Percentiles rank a stretch among this genome's conserved stretches.
These are phyloP conservation scores for Fraxinus floribunda DNA, from an alignment of 305 asterid species.

Conservation along the genomic window DNA sequence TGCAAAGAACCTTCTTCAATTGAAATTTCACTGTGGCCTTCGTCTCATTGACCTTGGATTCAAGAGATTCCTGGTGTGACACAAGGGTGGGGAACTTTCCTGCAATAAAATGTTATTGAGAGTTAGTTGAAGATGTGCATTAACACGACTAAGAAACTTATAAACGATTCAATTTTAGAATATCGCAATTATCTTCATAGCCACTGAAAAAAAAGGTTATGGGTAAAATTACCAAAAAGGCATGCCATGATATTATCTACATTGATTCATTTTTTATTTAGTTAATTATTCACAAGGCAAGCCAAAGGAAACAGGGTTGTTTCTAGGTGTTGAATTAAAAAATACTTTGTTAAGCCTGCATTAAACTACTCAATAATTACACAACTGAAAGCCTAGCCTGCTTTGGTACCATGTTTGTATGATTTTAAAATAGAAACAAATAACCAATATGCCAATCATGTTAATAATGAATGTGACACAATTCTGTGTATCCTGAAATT, in stretches of 20 bases:
- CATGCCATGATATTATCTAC: not conserved
- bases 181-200: not conserved
- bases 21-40: conserved; percentile 71
- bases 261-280: not conserved
- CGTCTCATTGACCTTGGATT: conserved; percentile 60
- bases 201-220: not conserved
- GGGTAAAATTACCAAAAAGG: not conserved
- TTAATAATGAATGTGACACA: not conserved
- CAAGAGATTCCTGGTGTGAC: conserved; percentile 61
- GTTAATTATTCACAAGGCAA: not conserved
- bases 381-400: not conserved
- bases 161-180: not conserved
- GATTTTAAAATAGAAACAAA: not conserved
- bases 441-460: not conserved
- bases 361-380: not conserved
- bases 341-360: not conserved
- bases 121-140: not conserved
- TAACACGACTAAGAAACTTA: not conserved
- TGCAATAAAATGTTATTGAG: conserved; percentile 19
- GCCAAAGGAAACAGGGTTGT: not conserved
- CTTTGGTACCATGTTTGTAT: not conserved
- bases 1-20: conserved; percentile 69
- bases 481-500: not conserved
- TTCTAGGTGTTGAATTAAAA: not conserved
- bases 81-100: conserved; percentile 72